These are phyloP conservation scores for Geotrichum aggregatum DNA, from an alignment of 1,139 yeast species.

Conservation along the genomic window DNA sequence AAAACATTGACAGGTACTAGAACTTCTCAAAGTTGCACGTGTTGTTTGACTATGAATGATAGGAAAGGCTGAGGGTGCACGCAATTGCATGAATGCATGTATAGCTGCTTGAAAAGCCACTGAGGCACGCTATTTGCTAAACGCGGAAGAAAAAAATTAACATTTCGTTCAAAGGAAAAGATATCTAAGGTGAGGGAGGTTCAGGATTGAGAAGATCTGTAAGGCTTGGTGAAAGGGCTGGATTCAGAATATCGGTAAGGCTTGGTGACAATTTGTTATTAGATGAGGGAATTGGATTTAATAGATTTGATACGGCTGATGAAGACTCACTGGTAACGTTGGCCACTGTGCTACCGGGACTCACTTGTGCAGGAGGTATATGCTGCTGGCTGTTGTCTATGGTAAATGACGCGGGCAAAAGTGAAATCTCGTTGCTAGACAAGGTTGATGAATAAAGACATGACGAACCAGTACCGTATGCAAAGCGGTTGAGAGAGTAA, in stretches of 20 bases:
- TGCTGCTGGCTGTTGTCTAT: background rate
- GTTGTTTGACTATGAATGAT: too few species aligned
- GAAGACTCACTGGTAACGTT: constrained; percentile 5
- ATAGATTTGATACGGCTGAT: background rate
- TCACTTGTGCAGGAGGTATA: background rate
- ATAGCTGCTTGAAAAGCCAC: too few species aligned
- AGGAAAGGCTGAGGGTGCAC: too few species aligned
- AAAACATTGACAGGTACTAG: too few species aligned
- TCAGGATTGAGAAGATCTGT: constrained; percentile 7
- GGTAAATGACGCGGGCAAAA: too few species aligned
- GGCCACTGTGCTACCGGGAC: background rate
- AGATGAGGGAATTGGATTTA: background rate
- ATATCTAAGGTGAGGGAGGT: background rate
- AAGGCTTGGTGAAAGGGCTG: constrained; percentile 6
- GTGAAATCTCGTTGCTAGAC: too few species aligned
- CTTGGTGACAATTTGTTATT: background rate
- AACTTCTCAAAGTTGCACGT: too few species aligned
- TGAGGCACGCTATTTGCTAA: too few species aligned
- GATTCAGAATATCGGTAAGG: constrained; percentile 6
- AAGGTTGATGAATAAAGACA: too few species aligned
- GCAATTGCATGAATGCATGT: too few species aligned
- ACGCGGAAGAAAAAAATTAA: too few species aligned
- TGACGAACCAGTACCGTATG: background rate
- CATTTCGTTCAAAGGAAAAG: too few species aligned
- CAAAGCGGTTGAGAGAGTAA: background rate